Evolutionary conservation across 2,329 filamentous ascomycete genomes (phyloP).

Genomic region (Didymella glomerata): DNA sequence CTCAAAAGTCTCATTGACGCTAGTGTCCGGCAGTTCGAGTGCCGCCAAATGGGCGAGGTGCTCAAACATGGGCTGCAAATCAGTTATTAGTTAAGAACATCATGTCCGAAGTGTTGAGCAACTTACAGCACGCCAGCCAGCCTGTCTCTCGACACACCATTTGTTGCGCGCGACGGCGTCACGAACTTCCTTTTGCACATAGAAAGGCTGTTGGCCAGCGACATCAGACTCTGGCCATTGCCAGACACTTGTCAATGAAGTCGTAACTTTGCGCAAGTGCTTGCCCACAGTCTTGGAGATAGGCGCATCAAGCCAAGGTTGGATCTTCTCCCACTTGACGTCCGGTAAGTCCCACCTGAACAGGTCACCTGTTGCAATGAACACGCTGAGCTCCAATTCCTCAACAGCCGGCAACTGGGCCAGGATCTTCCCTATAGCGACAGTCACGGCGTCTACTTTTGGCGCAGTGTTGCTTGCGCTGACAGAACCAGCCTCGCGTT

Average conservation of each 20-base stretch:
- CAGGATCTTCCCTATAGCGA: slow-evolving; percentile 34
- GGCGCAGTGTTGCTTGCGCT: background rate
- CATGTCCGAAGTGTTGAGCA: background rate
- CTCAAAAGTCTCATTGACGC: slow-evolving; percentile 27
- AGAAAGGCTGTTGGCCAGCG: slow-evolving; percentile 25
- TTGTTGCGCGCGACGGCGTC: slow-evolving; percentile 5
- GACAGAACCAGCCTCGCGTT: background rate
- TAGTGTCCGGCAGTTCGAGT: slow-evolving; percentile 13
- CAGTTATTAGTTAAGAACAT: slow-evolving; percentile 2
- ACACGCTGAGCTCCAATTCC: slow-evolving; percentile 34
- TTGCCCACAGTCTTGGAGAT: slow-evolving; percentile 14
- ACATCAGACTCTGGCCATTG: slow-evolving; percentile 8
- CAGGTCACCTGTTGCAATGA: slow-evolving; percentile 33
- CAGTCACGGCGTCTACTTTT: slow-evolving; percentile 29
- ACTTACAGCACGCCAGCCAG: slow-evolving; percentile 31
- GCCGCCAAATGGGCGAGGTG: slow-evolving; percentile 22
- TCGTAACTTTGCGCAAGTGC: slow-evolving; percentile 30
- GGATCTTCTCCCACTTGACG: slow-evolving; percentile 34
- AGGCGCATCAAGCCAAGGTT: slow-evolving; percentile 39
- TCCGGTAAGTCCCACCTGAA: slow-evolving; percentile 43
- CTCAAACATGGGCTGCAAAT: slow-evolving; percentile 20
- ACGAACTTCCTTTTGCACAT: slow-evolving; percentile 36
- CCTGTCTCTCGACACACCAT: slow-evolving; percentile 31
- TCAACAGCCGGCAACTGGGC: slow-evolving; percentile 36
- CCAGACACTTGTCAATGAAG: slow-evolving; percentile 29